These are phyloP conservation scores for Aspergillus funiculosus DNA, from an alignment of 495 filamentous ascomycete species.

Conservation along the genomic window DNA sequence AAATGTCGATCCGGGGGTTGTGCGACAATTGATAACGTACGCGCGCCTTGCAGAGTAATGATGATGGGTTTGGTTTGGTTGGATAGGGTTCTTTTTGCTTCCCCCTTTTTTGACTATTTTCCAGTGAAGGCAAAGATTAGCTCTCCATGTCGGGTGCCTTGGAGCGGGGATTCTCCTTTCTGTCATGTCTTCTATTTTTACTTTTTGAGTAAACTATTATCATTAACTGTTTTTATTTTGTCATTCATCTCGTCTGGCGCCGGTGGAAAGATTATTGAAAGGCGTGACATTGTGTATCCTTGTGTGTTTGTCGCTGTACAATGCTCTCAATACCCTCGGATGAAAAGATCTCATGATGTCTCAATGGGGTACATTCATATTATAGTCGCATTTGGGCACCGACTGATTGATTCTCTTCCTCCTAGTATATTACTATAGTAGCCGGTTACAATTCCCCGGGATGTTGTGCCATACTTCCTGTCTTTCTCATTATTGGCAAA, in stretches of 20 bases:
- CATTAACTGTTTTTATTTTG: conserved; percentile 12
- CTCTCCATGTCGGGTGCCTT: conserved; percentile 20
- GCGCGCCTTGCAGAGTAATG: conserved; percentile 51
- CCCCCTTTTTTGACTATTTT: conserved; percentile 21
- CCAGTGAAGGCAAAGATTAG: conserved; percentile 17
- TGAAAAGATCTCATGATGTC: conserved; percentile 30
- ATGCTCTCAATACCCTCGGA: conserved; percentile 43
- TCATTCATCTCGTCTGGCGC: conserved; percentile 22
- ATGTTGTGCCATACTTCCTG: no score
- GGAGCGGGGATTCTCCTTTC: conserved; percentile 24
- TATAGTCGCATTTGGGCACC: conserved; percentile 2
- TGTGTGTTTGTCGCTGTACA: conserved; percentile 32
- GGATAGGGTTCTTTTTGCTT: conserved; percentile 19
- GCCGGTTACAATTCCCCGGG: no score
- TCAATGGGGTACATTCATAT: conserved; percentile 20
- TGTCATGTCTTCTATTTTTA: conserved; percentile 26
- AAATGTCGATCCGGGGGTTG: conserved; percentile 52
- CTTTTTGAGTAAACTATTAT: conserved; percentile 22
- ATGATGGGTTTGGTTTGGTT: conserved; percentile 8
- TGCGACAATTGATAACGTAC: conserved; percentile 69
- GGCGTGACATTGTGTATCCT: conserved; percentile 36
- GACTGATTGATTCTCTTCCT: neutral
- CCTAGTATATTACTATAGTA: no score
- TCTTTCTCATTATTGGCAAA: no score
- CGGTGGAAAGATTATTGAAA: conserved; percentile 24